Base-by-base conservation (phyloP, 257 asterid genomes). In the Petunia secreta region DNA sequence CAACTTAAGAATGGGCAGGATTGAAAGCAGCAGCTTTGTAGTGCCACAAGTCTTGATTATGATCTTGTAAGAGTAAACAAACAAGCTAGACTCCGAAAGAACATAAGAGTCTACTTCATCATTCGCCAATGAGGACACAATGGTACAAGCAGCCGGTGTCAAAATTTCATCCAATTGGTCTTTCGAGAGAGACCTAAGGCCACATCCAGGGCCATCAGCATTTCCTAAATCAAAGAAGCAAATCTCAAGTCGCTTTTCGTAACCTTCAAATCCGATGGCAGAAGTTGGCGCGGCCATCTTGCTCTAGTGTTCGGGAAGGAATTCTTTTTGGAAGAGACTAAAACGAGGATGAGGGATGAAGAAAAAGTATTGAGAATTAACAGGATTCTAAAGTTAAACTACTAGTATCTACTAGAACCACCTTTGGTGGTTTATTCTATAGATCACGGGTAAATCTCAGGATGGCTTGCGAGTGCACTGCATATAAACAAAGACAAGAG, bases 381-480 rank as follows among this genome's bases (percentile, higher is more conserved):
- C 6, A 83, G 66, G 81, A 2, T 59, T 54, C 83, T 52, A 62
- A 83, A 62, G 52, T 86, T 78, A 80, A 83, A 71, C 85, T 41
- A 77, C 85, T 82, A 84, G 37, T 79, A 14, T 25, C 67, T 75
- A 74, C 78, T 67, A 0, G 41, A 81, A 81, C 79, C 76, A 68
- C 88, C 58, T 52, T 50, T 75, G 86, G 79, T 83, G 87, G 90
- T 53, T 71, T 83, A 67, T 37, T 14, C 80, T 71, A 25, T 25
- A 83, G 48, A 16, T 48, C 82, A 80, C 11, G 8, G 41, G 4
- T 25, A 75, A 57, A 75, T 87, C 83, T 93, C 98, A 93, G 89
- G 97, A 92, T 79, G 97, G 98, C 85, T 86, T 86, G n/a, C 98
- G 90, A 50, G 85, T 91, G 88, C 98, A 93, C 97, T 93, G 92